Evolutionary conservation across 2,329 filamentous ascomycete species (phyloP), one percentile per base, ranked within the genome.

Genomic region (Epichloe coenophiala): DNA sequence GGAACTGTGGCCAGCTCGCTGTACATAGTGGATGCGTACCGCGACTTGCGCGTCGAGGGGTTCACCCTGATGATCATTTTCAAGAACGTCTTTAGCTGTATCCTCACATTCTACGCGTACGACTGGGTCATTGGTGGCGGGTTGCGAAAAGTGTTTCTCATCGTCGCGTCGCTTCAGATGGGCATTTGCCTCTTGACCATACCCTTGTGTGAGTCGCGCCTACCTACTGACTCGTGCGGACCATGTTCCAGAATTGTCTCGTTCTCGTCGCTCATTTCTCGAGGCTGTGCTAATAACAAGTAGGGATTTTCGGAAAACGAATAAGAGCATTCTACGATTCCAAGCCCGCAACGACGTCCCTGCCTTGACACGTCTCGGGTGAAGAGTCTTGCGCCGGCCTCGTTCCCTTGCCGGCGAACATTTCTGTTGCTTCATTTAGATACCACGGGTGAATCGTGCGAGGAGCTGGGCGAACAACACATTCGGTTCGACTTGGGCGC

Each of bases 61-160:
- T 95, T 95, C 64, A 95, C 89, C 0, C 87, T 88, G 67, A 78
- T 93, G 64, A 77, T 95, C 56, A 83, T 95, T 49, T 95, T 96
- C 74, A 96, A 96, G 69, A 95, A 96, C 67, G 77, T 96, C 55
- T 95, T 96, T 70, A 86, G 83, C 55, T 96, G 94, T 60, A 80
- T 81, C 6, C 71, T 96, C 51, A 95, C 90, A 0, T 94, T 83
- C 64, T 84, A 80, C 57, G 88, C 88, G 1, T 95, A 88, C 60
- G 74, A 89, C 51, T 96, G 91, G 90, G 74, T 95, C 27, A 74
- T 84, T 9, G 57, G 69, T 1, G 80, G 80, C 2, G 78, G 83
- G n/a, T 77, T 80, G 53, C 73, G 76, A 45, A 64, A 66, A 5
- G 71, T 70, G 0, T 91, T 96, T 67, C 75, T 85, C 49, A 75